Evolutionary conservation across 345 rosid genomes (phyloP), one percentile per base, ranked within the genome.

Genomic region (Orychophragmus violaceus): DNA sequence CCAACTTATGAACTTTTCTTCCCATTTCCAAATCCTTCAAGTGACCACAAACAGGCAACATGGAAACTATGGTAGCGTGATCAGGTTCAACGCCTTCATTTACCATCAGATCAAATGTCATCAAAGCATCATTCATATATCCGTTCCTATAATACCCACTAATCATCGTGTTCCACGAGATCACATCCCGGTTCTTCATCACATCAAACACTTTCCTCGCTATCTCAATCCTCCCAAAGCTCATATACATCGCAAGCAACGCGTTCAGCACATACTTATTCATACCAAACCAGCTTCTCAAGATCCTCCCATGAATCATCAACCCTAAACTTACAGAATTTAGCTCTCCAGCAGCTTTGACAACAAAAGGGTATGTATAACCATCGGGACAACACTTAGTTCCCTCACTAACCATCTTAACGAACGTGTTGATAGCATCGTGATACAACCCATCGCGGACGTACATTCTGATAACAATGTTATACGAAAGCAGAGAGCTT

Each of bases 111-210:
- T 82, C 66, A 69, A 80, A 83, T 42, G 57, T 57, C 65, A 33
- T 36, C 82, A 83, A 74, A 72, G 94, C 84, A 62, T 56, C 72
- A 64, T 35, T 66, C 18, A 81, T 72, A 56, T 59, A 72, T 6
- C 85, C 87, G 66, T 80, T 85, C 62, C 72, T 85, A 19, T 53
- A 83, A 75, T 80, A 82, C 64, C 94, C 94, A 76, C 81, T 85
- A 21, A 87, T 80, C 85, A 82, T 72, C 24, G 84, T 76, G 51
- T 83, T 87, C 88, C 90, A 87, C 0, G 94, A 82, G 7, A 87
- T 83, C 77, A 83, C 85, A 56, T 66, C 80, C 28, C 73, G 56
- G 68, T 75, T 80, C 71, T 53, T 57, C 84, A 83, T 75, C 18
- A 32, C 49, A 64, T 82, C 78, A 82, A 87, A 87, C 68, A 82